Base-by-base conservation (phyloP, 2,329 filamentous ascomycete genomes). In the Alternaria conjuncta region DNA sequence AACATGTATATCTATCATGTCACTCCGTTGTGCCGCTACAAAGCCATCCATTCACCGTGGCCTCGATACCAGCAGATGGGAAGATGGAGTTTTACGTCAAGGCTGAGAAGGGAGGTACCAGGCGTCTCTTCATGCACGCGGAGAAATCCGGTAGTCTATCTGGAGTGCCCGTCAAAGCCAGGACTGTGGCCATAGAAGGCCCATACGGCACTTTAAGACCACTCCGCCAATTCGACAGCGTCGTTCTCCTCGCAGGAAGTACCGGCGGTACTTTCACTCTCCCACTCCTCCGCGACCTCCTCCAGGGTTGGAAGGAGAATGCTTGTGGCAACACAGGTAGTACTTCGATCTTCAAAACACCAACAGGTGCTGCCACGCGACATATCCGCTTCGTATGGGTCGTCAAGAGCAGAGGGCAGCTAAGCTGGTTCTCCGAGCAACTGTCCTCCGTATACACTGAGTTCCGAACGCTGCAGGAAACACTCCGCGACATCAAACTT, bases 41-140 rank as follows among this genome's bases (percentile, higher is more conserved):
- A 70, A 86, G 85, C 23, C 89, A 91, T 67, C 89, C 89, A 0
- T 90, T 90, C 71, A 90, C 88, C 2, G 87, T 90, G 61, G 80
- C 86, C 3, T 87, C 86, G 1, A 81, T 89, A 12, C 85, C 86
- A 0, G 80, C 81, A 43, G 87, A 89, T 69, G 81, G 82, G 1
- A 84, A 82, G 60, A 81, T 89, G 74, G 86, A 88, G 55, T 88
- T 89, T 64, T 73, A 87, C 5, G 80, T 89, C 10, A 85, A 86
- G 60, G 82, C 86, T 1, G 82, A 87, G 68, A 82, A 79, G 32
- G 87, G 86, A 12, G 85, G 82, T 11, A 88, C 86, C 1, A 81
- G 75, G 53, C 82, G 80, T 7, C 82, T 89, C 60, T 85, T 85
- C 72, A 78, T 77, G 46, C 83, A 86, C 68, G 85, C 86, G 6